These are phyloP conservation scores for Chaetomium sp. DNA, from an alignment of 2,329 filamentous ascomycete genomes.

Conservation along the genomic window DNA sequence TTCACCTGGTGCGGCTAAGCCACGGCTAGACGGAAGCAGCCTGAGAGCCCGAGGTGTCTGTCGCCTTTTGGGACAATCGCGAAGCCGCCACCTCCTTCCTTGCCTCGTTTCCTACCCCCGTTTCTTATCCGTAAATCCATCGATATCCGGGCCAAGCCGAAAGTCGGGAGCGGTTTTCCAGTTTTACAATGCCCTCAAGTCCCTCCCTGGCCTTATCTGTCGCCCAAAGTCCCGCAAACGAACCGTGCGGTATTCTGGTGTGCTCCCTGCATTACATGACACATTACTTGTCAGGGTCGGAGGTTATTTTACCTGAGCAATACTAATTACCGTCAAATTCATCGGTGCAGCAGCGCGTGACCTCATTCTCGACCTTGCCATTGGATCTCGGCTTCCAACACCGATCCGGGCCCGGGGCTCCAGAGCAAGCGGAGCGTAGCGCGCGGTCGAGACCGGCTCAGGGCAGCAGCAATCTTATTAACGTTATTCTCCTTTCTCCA, in stretches of 20 bases:
- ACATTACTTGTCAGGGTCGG: too few species aligned
- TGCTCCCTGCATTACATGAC: neutral
- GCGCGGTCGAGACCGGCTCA: neutral
- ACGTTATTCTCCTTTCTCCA: neutral
- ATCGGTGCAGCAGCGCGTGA: conserved; percentile 23
- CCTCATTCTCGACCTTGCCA: conserved; percentile 19
- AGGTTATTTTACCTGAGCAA: neutral
- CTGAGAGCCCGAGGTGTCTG: neutral
- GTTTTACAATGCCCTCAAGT: neutral
- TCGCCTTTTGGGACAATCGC: conserved; percentile 5
- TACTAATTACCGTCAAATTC: neutral
- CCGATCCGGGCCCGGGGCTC: conserved; percentile 15
- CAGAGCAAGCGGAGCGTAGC: conserved; percentile 19
- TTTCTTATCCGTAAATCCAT: neutral
- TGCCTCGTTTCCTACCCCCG: neutral
- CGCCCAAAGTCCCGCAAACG: neutral
- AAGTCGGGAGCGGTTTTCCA: neutral
- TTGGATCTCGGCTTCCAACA: conserved; percentile 21
- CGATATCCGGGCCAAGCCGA: conserved; percentile 14
- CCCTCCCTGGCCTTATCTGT: neutral
- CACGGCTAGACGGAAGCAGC: conserved; percentile 31
- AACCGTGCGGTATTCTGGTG: neutral
- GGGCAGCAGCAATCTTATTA: neutral
- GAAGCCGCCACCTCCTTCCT: conserved; percentile 1
- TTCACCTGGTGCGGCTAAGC: conserved; percentile 26